Conservation (phyloP, 805 yeast species). For the Clavispora asparagi region DNA sequence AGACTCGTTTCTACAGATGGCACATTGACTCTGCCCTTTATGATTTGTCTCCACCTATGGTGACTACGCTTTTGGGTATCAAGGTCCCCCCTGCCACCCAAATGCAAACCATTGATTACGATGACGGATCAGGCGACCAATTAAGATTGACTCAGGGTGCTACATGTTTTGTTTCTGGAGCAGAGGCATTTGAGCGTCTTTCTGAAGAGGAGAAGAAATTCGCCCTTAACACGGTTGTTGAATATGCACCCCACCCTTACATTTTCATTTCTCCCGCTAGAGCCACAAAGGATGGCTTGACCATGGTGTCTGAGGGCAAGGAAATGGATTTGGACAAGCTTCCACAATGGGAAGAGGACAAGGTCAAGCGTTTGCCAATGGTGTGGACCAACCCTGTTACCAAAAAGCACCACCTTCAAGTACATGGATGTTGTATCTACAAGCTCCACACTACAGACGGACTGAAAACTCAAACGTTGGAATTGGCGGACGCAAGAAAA, state of each 20-base stretch:
- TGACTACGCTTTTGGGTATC: slow-evolving; percentile 79
- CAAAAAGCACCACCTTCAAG: slow-evolving; percentile 75
- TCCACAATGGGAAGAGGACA: slow-evolving; percentile 79
- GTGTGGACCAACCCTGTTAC: slow-evolving; percentile 93
- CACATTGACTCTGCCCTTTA: slow-evolving; percentile 89
- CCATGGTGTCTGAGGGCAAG: slow-evolving; percentile 77
- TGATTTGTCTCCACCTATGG: slow-evolving; percentile 80
- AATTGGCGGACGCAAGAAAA: slow-evolving; percentile 67
- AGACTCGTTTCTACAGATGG: slow-evolving; percentile 88
- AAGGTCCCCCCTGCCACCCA: slow-evolving; percentile 68
- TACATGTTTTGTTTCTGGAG: slow-evolving; percentile 86
- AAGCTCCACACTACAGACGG: slow-evolving; percentile 56
- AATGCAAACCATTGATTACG: slow-evolving; percentile 58
- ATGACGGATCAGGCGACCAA: slow-evolving; percentile 49
- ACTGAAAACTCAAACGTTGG: slow-evolving; percentile 41
- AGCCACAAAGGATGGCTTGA: slow-evolving; percentile 82
- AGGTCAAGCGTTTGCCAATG: slow-evolving; percentile 73
- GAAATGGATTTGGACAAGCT: slow-evolving; percentile 62
- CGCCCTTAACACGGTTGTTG: slow-evolving; percentile 74
- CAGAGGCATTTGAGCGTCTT: slow-evolving; percentile 63
- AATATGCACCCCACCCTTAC: slow-evolving; percentile 90
- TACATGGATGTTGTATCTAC: slow-evolving; percentile 83
- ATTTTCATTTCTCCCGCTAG: slow-evolving; percentile 75
- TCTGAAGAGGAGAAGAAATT: slow-evolving; percentile 66
- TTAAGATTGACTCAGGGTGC: slow-evolving; percentile 76